Evolutionary conservation across 2,329 filamentous ascomycete genomes (phyloP).

Genomic region (Verruconis gallopava): DNA sequence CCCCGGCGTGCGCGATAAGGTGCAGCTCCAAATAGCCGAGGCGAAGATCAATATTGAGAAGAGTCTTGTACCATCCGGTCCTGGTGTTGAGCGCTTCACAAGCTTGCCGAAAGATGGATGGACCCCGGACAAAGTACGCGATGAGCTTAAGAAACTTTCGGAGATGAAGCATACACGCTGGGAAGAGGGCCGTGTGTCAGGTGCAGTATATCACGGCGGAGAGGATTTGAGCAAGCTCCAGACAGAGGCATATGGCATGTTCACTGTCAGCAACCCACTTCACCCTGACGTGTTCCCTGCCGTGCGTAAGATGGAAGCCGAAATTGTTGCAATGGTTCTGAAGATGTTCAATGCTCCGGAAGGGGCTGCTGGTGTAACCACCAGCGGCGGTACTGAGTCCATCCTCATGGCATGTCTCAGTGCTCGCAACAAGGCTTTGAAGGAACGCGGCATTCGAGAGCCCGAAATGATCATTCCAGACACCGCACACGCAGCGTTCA

Average conservation of each 20-base stretch:
- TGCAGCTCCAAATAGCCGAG: conserved; percentile 72
- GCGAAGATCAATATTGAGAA: conserved; percentile 67
- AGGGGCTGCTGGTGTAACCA: conserved; percentile 78
- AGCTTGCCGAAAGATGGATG: conserved; percentile 74
- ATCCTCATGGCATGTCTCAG: conserved; percentile 92
- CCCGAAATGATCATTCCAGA: conserved; percentile 97
- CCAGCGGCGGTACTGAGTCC: conserved; percentile 86
- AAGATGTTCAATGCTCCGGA: conserved; percentile 78
- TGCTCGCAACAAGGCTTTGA: conserved; percentile 77
- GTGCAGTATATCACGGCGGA: conserved; percentile 92
- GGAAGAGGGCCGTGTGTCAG: conserved; percentile 91
- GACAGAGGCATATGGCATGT: conserved; percentile 84
- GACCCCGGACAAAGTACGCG: conserved; percentile 62
- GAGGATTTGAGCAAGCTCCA: conserved; percentile 70
- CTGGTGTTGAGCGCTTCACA: conserved; percentile 59
- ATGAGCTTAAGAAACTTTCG: conserved; percentile 66
- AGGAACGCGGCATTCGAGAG: conserved; percentile 75
- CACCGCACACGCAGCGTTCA: conserved; percentile 91
- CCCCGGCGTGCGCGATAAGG: conserved; percentile 74
- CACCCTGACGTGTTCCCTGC: conserved; percentile 97
- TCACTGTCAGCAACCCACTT: conserved; percentile 91
- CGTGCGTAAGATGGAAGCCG: conserved; percentile 97
- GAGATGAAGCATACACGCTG: conserved; percentile 88
- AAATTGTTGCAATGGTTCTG: conserved; percentile 88
- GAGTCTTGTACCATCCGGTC: conserved; percentile 67